A percentile compares a stretch with the other conserved stretches of the same genome.
Evolutionary conservation across 1,284 basidiomycete species (phyloP).

Genomic region (Ganoderma resinaceum): DNA sequence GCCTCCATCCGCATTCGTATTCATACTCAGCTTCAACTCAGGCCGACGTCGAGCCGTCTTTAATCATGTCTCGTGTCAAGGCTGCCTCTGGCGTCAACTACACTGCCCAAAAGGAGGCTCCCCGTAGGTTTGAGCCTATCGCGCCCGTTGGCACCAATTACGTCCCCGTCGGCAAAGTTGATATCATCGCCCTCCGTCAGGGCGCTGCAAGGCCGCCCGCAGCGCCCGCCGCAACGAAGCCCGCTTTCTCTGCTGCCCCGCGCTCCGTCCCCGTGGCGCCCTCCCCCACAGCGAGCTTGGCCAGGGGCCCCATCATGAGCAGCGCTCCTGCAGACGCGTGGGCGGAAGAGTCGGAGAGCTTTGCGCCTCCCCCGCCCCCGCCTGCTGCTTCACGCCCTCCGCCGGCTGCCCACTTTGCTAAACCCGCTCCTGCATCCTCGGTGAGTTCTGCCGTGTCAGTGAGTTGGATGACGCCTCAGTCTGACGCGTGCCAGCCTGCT

Average conservation of each 20-base stretch:
- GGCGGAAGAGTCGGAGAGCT: constrained; percentile 51
- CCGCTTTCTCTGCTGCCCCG: constrained; percentile 45
- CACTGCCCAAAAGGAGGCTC: constrained; percentile 72
- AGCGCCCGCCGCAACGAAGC: constrained; percentile 41
- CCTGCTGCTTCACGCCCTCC: constrained; percentile 59
- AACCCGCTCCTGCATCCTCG: constrained; percentile 27
- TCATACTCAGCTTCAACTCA: constrained; percentile 38
- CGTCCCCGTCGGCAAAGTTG: constrained; percentile 72
- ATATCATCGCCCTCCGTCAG: constrained; percentile 66
- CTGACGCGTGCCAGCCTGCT: constrained; percentile 22
- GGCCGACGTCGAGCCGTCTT: constrained; percentile 81
- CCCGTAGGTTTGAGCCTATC: constrained; percentile 73
- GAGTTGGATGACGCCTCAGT: neutral
- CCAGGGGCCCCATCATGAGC: constrained; percentile 32
- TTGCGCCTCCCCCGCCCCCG: constrained; percentile 47
- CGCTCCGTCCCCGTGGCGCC: constrained; percentile 55
- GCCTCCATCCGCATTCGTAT: neutral
- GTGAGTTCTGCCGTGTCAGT: constrained; percentile 13
- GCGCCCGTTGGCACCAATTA: constrained; percentile 78
- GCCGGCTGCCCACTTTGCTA: constrained; percentile 41
- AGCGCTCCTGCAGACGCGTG: constrained; percentile 61
- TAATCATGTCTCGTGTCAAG: constrained; percentile 89
- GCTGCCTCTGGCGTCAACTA: constrained; percentile 95
- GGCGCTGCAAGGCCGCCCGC: constrained; percentile 39
- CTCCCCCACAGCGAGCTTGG: constrained; percentile 44